Conservation (phyloP, 257 asterid genomes). For the Primulina huaijiensis region DNA sequence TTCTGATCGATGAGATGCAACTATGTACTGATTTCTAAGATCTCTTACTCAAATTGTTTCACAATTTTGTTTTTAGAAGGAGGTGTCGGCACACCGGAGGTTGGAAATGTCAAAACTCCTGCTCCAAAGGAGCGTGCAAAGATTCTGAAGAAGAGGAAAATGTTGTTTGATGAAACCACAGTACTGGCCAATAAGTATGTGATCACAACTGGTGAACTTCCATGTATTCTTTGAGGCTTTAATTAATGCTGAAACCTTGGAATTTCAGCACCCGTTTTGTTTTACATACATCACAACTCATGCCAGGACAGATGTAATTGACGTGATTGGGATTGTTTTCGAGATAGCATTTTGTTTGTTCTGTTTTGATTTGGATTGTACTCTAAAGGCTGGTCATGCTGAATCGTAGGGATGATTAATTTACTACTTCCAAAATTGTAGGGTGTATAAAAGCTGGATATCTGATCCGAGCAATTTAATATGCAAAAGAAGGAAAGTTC, state of each 20-base stretch:
- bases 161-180: constrained; percentile 40
- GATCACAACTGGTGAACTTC: not conserved
- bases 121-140: constrained; percentile 53
- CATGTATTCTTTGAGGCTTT: not conserved
- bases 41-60: not conserved
- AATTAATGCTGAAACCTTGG: not conserved
- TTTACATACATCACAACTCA: not conserved
- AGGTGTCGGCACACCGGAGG: constrained; percentile 37
- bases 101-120: constrained; percentile 59
- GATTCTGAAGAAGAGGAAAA: constrained; percentile 54
- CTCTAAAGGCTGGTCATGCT: constrained; percentile 4
- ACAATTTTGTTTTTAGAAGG: constrained; percentile 18
- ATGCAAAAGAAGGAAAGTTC: constrained; percentile 42
- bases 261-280: constrained; percentile 6
- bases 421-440: constrained; percentile 25
- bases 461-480: constrained; percentile 45
- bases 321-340: not conserved
- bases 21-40: not conserved
- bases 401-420: constrained; percentile 11
- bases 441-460: constrained; percentile 47
- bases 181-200: constrained; percentile 54
- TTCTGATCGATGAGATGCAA: constrained; percentile 4
- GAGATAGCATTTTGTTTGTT: not conserved
- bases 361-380: constrained; percentile 13
- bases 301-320: not conserved